Percentiles rank a stretch among this genome's conserved stretches.
Conservation (phyloP, 495 filamentous ascomycete genomes). For the Talaromyces ruber region DNA sequence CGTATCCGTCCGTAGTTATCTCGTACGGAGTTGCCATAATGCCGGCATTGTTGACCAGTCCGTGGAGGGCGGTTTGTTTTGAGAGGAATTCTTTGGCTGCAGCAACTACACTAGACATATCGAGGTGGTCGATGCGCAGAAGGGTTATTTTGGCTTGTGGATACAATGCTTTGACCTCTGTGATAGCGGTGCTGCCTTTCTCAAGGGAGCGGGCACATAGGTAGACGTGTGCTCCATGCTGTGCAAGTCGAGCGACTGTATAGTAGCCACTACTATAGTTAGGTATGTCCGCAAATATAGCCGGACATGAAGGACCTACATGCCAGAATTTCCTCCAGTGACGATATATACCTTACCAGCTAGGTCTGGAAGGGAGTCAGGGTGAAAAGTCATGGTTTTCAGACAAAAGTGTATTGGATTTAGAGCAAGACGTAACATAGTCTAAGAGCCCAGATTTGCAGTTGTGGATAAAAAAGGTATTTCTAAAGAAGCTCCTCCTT, state of each 20-base stretch:
- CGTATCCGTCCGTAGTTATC: constrained; percentile 19
- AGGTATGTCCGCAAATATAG: not conserved
- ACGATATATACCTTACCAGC: constrained; percentile 11
- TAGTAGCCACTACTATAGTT: constrained; percentile 16
- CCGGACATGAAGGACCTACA: constrained; percentile 19
- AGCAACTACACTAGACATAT: constrained; percentile 21
- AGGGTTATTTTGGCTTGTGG: constrained; percentile 27
- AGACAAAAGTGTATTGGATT: constrained; percentile 2
- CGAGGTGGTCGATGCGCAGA: constrained; percentile 34
- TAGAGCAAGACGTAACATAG: not conserved
- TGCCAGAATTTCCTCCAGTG: constrained; percentile 19
- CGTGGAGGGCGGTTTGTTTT: constrained; percentile 25
- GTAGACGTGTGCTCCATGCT: constrained; percentile 34
- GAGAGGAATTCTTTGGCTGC: constrained; percentile 17
- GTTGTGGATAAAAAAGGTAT: not conserved
- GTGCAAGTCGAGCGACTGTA: constrained; percentile 27
- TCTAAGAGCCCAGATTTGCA: not conserved
- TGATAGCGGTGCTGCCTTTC: constrained; percentile 27
- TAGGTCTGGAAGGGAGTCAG: constrained; percentile 19
- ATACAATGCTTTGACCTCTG: constrained; percentile 21
- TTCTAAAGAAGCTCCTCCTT: not conserved
- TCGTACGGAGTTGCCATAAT: constrained; percentile 40
- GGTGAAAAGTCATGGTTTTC: constrained; percentile 30
- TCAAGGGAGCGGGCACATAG: constrained; percentile 25
- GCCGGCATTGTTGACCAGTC: constrained; percentile 56